phyloP scores from a whole-genome alignment of 345 rosid genomes.

The Eutrema japonicum region DNA sequence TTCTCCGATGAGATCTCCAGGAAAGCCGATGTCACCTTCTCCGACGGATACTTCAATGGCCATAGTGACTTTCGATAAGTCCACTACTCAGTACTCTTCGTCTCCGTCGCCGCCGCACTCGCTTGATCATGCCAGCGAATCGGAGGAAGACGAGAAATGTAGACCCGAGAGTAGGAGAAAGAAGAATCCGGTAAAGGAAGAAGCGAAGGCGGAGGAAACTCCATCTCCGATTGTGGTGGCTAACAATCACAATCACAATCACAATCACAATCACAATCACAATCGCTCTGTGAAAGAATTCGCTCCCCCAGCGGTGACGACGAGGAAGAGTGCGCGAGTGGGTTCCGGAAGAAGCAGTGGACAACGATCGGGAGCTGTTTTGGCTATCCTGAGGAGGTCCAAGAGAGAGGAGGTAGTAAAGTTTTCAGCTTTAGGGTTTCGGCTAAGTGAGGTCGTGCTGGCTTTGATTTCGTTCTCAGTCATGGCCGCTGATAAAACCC shows the following conservation, averaged over 20 bases:
- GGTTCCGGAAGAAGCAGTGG: constrained; percentile 52
- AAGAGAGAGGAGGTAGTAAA: constrained; percentile 44
- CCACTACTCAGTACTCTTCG: constrained; percentile 56
- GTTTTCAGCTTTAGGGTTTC: constrained; percentile 66
- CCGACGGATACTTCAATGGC: constrained; percentile 59
- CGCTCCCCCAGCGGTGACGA: constrained; percentile 25
- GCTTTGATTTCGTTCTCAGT: constrained; percentile 90
- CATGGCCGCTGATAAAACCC: constrained; percentile 95
- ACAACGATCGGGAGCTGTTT: constrained; percentile 44
- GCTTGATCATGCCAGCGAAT: constrained; percentile 48
- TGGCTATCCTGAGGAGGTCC: constrained; percentile 38
- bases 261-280: constrained; percentile 19
- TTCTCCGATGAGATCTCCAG: constrained; percentile 38
- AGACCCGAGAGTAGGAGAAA: constrained; percentile 20
- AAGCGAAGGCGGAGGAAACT: constrained; percentile 10
- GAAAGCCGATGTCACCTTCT: constrained; percentile 36
- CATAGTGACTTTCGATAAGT: constrained; percentile 60
- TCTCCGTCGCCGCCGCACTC: constrained; percentile 49
- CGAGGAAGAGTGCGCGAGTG: constrained; percentile 44
- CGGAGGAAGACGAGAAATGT: constrained; percentile 33
- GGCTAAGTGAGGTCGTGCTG: constrained; percentile 65
- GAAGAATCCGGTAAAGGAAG: constrained; percentile 25
- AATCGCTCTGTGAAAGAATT: constrained; percentile 36
- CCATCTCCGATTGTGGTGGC: constrained; percentile 42
- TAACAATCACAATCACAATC: constrained; percentile 29